A percentile compares a stretch with the other conserved stretches of the same genome.
Conservation (phyloP, 345 rosid genomes). For the Eucalyptus dawsonii region DNA sequence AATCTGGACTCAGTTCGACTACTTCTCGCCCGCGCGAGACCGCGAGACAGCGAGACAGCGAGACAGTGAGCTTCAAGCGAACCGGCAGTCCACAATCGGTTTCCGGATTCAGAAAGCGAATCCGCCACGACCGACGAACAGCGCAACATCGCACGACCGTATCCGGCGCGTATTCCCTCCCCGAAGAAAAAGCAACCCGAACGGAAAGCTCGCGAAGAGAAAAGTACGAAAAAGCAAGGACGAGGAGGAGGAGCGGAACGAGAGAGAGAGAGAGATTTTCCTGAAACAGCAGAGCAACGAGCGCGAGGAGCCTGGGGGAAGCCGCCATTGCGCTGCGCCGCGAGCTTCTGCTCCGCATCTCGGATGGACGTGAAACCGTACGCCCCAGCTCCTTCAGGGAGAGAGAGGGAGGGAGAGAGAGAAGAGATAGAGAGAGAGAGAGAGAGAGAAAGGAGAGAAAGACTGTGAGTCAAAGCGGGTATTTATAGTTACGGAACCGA, state of each 20-base stretch:
- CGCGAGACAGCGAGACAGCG: not conserved
- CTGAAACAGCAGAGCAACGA: conserved; percentile 21
- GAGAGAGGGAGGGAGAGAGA: not conserved
- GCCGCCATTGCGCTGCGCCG: not conserved
- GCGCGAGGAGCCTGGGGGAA: conserved; percentile 4
- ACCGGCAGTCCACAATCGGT: not conserved
- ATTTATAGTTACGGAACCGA: conserved; percentile 13
- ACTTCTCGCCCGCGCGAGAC: not conserved
- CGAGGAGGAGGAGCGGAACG: not conserved
- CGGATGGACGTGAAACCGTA: not conserved
- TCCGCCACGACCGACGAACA: not conserved
- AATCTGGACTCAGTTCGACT: not conserved
- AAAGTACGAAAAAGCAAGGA: not conserved
- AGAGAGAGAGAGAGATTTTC: not conserved
- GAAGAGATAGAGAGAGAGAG: not conserved
- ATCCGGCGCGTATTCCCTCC: not conserved
- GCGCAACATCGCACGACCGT: not conserved
- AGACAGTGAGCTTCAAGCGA: not conserved
- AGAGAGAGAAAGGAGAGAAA: not conserved
- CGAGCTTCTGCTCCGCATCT: not conserved
- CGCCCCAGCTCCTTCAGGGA: not conserved
- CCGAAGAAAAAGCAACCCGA: not conserved
- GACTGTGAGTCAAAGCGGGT: not conserved
- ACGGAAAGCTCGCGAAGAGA: not conserved
- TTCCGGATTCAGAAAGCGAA: not conserved